Evolutionary conservation across 495 filamentous ascomycete genomes (phyloP).

Genomic region (Halenospora varia): DNA sequence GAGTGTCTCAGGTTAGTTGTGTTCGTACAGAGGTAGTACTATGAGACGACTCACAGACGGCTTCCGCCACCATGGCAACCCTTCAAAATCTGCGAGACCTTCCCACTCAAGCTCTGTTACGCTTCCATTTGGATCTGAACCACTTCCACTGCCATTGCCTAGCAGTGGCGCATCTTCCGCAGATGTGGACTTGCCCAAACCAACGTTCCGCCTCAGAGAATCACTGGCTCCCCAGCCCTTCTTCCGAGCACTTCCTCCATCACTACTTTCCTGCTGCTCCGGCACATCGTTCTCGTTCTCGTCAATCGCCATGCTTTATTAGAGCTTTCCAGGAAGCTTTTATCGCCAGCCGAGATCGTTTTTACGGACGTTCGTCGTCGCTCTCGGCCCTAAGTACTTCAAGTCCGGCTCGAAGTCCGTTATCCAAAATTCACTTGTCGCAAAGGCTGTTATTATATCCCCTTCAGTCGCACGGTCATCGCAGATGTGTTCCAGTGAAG

Average conservation of each 20-base stretch:
- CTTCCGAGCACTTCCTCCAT: background rate
- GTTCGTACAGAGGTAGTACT: background rate
- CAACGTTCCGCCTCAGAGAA: constrained; percentile 15
- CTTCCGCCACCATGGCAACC: constrained; percentile 63
- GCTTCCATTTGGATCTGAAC: constrained; percentile 13
- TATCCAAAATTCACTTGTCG: background rate
- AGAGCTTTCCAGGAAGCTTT: no score
- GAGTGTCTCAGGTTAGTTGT: constrained; percentile 12
- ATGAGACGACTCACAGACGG: constrained; percentile 56
- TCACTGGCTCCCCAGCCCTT: constrained; percentile 19
- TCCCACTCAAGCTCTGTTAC: constrained; percentile 31
- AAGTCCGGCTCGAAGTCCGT: background rate
- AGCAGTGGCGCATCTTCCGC: constrained; percentile 39
- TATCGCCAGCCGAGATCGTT: no score
- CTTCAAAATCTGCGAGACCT: constrained; percentile 55
- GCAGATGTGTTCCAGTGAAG: background rate
- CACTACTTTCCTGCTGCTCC: background rate
- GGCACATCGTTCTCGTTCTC: constrained; percentile 4
- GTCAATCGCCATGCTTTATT: no score
- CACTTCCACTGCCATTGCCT: constrained; percentile 15
- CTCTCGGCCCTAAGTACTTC: background rate
- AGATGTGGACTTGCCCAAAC: background rate
- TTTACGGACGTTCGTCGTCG: background rate
- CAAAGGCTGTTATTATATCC: background rate
- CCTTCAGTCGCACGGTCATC: background rate